These are phyloP conservation scores for Cladosporium sphaerospermum DNA, from an alignment of 2,329 filamentous ascomycete genomes.

Conservation along the genomic window DNA sequence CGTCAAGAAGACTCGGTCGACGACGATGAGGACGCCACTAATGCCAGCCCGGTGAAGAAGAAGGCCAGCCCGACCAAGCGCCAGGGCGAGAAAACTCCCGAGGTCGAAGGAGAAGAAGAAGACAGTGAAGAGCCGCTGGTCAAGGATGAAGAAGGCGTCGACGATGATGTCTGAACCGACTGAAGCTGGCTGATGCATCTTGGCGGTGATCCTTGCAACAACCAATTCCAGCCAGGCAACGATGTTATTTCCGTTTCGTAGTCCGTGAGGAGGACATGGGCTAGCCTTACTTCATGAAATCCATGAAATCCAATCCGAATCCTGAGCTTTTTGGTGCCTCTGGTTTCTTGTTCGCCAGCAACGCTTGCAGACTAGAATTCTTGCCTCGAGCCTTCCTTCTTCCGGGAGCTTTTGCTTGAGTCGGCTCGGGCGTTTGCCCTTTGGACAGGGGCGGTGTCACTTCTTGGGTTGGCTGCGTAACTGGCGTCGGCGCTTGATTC, in stretches of 20 bases:
- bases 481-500: background rate
- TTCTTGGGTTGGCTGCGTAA: background rate
- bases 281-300: slow-evolving; percentile 10
- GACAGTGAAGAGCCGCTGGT: background rate
- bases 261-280: background rate
- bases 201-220: no score
- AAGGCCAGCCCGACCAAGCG: slow-evolving; percentile 5
- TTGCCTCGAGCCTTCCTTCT: slow-evolving; percentile 10
- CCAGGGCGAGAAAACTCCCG: background rate
- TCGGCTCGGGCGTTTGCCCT: background rate
- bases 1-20: background rate
- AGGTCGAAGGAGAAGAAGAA: background rate
- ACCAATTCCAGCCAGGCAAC: no score
- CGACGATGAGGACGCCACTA: background rate
- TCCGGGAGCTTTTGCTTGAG: background rate
- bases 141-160: background rate
- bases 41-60: background rate
- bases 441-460: background rate
- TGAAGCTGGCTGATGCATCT: no score
- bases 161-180: background rate
- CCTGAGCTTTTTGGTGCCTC: slow-evolving; percentile 5
- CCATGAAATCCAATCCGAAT: slow-evolving; percentile 12
- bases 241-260: background rate
- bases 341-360: slow-evolving; percentile 5
- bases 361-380: slow-evolving; percentile 8